A percentile compares a stretch with the other conserved stretches of the same genome.
Conservation (phyloP, 2,329 filamentous ascomycete species). For the Myriosclerotinia curreyana region DNA sequence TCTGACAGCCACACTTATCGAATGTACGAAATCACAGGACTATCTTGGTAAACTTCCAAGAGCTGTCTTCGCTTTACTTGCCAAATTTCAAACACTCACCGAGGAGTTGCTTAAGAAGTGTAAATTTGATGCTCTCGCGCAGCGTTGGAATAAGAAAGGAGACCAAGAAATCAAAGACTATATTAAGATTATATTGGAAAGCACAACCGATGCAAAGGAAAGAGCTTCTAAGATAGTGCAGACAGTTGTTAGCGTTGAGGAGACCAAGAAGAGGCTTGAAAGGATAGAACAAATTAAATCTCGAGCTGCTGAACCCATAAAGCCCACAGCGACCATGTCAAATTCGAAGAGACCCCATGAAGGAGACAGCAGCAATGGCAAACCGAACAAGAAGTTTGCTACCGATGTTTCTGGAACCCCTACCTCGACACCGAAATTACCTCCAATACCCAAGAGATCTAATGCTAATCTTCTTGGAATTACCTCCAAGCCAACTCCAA, state of each 20-base stretch:
- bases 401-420: constrained; percentile 35
- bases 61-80: constrained; percentile 57
- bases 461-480: constrained; percentile 34
- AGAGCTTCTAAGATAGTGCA: constrained; percentile 46
- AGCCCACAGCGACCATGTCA: constrained; percentile 23
- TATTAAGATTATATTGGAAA: constrained; percentile 54
- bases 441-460: constrained; percentile 31
- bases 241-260: constrained; percentile 36
- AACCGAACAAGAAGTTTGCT: constrained; percentile 39
- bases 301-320: constrained; percentile 27
- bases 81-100: constrained; percentile 57
- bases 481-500: constrained; percentile 34
- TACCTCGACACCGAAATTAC: constrained; percentile 28
- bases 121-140: constrained; percentile 63
- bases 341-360: constrained; percentile 38
- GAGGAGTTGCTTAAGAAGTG: constrained; percentile 58
- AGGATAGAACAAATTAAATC: constrained; percentile 33
- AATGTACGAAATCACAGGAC: constrained; percentile 52
- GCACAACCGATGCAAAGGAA: constrained; percentile 37
- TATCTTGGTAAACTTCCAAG: constrained; percentile 54
- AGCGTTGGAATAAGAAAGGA: constrained; percentile 60
- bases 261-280: constrained; percentile 33
- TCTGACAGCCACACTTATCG: constrained; percentile 53
- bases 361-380: constrained; percentile 34
- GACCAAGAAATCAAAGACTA: constrained; percentile 62